Conservation (phyloP, 257 asterid genomes). For the Petrea volubilis region DNA sequence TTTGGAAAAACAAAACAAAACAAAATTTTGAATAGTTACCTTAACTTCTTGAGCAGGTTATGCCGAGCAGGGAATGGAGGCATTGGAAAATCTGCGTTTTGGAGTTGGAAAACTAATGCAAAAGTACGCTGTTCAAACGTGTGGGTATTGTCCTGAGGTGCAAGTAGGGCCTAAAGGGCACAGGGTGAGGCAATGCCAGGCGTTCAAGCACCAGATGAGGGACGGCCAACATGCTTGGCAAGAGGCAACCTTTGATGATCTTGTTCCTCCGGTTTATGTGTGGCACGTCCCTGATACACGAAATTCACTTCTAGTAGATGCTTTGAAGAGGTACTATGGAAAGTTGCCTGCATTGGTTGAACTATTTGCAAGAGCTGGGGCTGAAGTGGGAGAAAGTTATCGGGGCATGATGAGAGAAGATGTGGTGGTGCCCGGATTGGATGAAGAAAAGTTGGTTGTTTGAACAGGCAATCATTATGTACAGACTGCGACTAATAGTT, state of each 20-base stretch:
- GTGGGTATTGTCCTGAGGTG: constrained; percentile 72
- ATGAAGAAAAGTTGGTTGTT: constrained; percentile 54
- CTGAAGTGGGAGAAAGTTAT: constrained; percentile 42
- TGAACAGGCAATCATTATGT: constrained; percentile 28
- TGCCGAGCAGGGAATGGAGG: constrained; percentile 57
- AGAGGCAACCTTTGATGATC: constrained; percentile 60
- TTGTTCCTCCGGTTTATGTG: constrained; percentile 54
- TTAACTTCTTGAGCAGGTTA: constrained; percentile 34
- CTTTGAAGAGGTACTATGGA: constrained; percentile 61
- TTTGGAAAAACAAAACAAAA: too few relatives aligned
- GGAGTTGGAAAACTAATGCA: constrained; percentile 54
- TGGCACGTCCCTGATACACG: constrained; percentile 54
- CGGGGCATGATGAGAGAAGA: constrained; percentile 45
- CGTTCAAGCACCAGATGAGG: constrained; percentile 84
- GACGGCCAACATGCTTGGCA: constrained; percentile 90
- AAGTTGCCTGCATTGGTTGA: constrained; percentile 70
- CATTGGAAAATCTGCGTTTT: constrained; percentile 43
- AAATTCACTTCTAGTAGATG: constrained; percentile 35
- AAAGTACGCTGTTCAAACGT: constrained; percentile 55
- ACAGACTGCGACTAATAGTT: too few relatives aligned
- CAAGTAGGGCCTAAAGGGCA: constrained; percentile 88
- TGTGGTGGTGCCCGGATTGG: constrained; percentile 55
- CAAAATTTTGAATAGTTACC: too few relatives aligned
- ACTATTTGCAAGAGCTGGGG: constrained; percentile 67
- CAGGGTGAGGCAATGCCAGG: constrained; percentile 70